phyloP scores from a whole-genome alignment of 257 asterid species.

The Scutellaria galericulata region DNA sequence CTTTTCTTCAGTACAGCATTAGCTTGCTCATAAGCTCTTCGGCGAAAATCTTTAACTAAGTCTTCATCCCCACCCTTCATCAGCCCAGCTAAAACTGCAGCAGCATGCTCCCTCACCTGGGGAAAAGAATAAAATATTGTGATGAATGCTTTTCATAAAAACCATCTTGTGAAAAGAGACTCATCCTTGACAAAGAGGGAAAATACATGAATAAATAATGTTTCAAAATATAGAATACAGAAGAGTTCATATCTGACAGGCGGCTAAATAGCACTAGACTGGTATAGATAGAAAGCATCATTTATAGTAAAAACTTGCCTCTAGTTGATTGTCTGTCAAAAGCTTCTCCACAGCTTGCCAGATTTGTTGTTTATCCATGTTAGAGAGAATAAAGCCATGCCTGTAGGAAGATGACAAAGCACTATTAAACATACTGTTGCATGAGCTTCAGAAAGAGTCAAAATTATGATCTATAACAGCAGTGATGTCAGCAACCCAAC shows the following conservation, averaged over 20 bases:
- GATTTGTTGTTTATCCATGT: conserved; percentile 69
- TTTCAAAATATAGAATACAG: conserved; percentile 12
- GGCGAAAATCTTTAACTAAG: conserved; percentile 77
- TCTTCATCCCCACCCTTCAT: conserved; percentile 89
- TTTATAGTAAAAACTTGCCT: conserved; percentile 59
- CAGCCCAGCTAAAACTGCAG: conserved; percentile 97
- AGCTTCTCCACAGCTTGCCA: conserved; percentile 91
- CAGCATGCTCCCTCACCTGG: conserved; percentile 99
- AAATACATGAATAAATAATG: conserved; percentile 3
- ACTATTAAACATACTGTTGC: conserved; percentile 28
- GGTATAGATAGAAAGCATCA: conserved; percentile 16
- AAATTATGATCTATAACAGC: not conserved
- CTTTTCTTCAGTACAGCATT: conserved; percentile 61
- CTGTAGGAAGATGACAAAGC: conserved; percentile 49
- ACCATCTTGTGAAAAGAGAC: conserved; percentile 22
- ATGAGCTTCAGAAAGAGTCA: conserved; percentile 24
- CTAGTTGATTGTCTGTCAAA: conserved; percentile 86
- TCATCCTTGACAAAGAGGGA: conserved; percentile 18
- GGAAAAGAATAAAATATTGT: not conserved
- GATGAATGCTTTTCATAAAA: conserved; percentile 28
- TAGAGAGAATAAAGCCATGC: conserved; percentile 82
- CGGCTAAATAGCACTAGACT: conserved; percentile 13
- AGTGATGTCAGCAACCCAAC: conserved; percentile 20
- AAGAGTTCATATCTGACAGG: conserved; percentile 9
- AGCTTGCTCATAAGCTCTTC: conserved; percentile 86